Conservation (phyloP, 1,139 yeast genomes). For the Yamadazyma mexicana region DNA sequence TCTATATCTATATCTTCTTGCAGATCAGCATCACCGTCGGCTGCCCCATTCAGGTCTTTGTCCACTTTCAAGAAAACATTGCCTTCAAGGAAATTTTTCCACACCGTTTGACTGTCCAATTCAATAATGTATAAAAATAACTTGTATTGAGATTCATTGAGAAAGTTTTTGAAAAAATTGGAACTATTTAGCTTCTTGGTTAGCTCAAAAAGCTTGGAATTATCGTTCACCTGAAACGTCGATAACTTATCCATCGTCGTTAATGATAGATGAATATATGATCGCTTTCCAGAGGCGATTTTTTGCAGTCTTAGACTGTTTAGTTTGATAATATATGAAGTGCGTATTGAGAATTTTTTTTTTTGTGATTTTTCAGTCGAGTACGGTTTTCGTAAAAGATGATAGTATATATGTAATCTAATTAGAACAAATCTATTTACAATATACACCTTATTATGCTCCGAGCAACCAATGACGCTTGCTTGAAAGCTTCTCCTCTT, state of each 20-base stretch:
- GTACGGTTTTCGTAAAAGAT: background rate
- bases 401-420: conserved; percentile 3
- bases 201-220: conserved; percentile 41
- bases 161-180: conserved; percentile 56
- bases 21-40: conserved; percentile 1
- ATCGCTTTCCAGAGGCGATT: background rate
- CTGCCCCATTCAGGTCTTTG: conserved; percentile 8
- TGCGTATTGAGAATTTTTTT: conserved; percentile 2
- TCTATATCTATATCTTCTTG: conserved; percentile 34
- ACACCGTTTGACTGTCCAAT: conserved; percentile 34
- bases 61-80: conserved; percentile 40
- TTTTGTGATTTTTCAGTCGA: background rate
- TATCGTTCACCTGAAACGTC: conserved; percentile 44
- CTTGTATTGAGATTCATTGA: conserved; percentile 62
- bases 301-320: background rate
- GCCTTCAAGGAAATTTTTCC: conserved; percentile 58
- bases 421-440: conserved; percentile 3
- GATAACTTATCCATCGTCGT: conserved; percentile 40
- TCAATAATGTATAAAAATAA: conserved; percentile 46
- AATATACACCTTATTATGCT: conserved; percentile 4
- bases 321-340: background rate
- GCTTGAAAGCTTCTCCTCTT: background rate
- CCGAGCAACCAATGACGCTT: background rate
- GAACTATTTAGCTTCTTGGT: conserved; percentile 48
- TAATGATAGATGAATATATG: background rate